Base-by-base conservation (phyloP, 2,329 filamentous ascomycete genomes). In the Myriosclerotinia curreyana region DNA sequence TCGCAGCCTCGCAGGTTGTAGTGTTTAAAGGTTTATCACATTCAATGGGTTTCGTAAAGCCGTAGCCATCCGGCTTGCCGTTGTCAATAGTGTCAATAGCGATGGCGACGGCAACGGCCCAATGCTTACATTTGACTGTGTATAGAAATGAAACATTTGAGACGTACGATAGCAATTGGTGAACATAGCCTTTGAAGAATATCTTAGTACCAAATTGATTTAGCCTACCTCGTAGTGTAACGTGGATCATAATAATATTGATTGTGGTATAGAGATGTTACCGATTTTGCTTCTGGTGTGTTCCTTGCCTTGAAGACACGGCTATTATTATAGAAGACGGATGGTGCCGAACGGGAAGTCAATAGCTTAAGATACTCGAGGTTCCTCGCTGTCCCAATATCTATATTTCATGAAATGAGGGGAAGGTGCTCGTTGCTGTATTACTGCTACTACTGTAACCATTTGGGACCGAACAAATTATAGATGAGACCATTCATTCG, bases 371-470 rank as follows among this genome's bases (percentile, higher is more conserved):
- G 42, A 22, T 34, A 54, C 49, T 66, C 63, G 64, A 66, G 60
- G 53, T 36, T 50, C 42, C 55, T 49, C 58, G 46, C 34, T 49
- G 44, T 49, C 62, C 54, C 38, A 59, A 62, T 46, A 62, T 46
- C 62, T 58, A 44, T 60, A 64, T 55, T 54, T 34, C 44, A 25
- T 51, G 52, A 55, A 63, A 65, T 66, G 67, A 66, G 67, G 64
- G 67, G 67, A 65, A 54, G 34, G 36, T 50, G 25, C 22, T 62
- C 56, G 62, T 68, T 46, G 60, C 55, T 65, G 67, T 64, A 66
- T 17, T 22, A 48, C 25, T 63, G 42, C 61, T 25, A 53, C 52
- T 28, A 53, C 52, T 28, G 44, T 63, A 42, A 59, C 12, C 8
- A 50, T 59, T 50, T 50, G 25, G 60, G 25, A 50, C 40, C 50